Conservation (phyloP, 1,284 basidiomycete genomes). For the Pterulicium gracile region DNA sequence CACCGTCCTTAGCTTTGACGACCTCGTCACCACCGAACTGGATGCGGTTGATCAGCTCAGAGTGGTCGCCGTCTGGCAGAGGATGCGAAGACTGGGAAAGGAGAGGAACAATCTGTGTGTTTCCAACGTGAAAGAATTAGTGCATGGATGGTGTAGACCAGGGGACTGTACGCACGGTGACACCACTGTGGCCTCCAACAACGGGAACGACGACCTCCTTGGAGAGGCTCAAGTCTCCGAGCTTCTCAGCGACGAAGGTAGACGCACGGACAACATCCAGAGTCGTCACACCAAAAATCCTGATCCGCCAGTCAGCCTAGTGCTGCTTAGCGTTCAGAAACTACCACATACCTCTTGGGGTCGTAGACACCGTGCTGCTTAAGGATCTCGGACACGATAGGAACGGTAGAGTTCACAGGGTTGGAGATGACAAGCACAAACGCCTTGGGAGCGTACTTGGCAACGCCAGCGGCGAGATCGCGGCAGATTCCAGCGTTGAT, state of each 20-base stretch:
- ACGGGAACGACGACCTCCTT: conserved; percentile 78
- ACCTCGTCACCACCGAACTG: conserved; percentile 96
- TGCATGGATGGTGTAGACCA: background rate
- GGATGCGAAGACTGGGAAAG: conserved; percentile 84
- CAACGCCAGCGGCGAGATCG: conserved; percentile 86
- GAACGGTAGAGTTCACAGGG: conserved; percentile 96
- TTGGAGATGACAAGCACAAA: conserved; percentile 94
- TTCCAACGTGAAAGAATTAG: background rate
- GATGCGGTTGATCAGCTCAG: conserved; percentile 75
- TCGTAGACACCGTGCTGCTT: conserved; percentile 90
- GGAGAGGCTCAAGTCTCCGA: conserved; percentile 53
- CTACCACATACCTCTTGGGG: conserved; percentile 60
- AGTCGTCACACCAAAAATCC: conserved; percentile 96
- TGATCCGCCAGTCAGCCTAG: conserved; percentile 18
- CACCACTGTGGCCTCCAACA: conserved; percentile 93
- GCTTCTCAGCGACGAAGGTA: conserved; percentile 83
- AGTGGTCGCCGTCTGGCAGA: conserved; percentile 45
- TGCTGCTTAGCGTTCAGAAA: background rate
- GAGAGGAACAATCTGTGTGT: conserved; percentile 78
- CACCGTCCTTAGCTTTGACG: conserved; percentile 86
- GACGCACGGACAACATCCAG: conserved; percentile 96
- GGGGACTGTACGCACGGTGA: conserved; percentile 69
- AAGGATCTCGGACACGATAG: conserved; percentile 91
- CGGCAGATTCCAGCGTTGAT: conserved; percentile 97
- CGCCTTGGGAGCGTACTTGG: conserved; percentile 80